Evolutionary conservation across 768 basidiomycete genomes (phyloP), one percentile per base, ranked within the genome.

Genomic region (Harrya chromipes): DNA sequence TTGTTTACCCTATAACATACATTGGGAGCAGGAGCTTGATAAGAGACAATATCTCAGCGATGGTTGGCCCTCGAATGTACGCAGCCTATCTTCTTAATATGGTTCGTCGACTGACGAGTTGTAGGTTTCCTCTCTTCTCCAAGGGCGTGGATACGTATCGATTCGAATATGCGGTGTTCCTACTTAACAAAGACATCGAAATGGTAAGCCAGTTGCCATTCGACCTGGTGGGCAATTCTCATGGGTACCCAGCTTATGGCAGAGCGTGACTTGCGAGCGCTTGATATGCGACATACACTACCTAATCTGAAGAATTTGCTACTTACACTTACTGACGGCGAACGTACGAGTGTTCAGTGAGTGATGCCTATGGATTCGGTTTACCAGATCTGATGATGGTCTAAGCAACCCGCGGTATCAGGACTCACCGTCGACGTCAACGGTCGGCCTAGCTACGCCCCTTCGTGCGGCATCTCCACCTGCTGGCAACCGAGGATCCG

Each of bases 111-210:
- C 45, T 61, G 49, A 68, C 40, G 16, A 20, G 27, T 34, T 49
- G 40, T 58, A 97, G 94, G 79, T 99, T 98, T 67, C 97, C 97
- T 16, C 72, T 99, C 26, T 99, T 92, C 68, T 85, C 90, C 1
- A 90, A 82, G 70, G 94, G 94, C 5, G 94, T 97, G 50, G 97
- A 98, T 65, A 88, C 87, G 37, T 98, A 97, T 70, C 80, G 97
- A 21, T 99, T 95, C 62, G 95, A 98, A 68, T 99, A 98, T 72
- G 97, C 85, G 4, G 95, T 98, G 4, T 98, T 94, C 68, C 70
- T 99, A 36, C 75, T 98, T 27, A 99, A 99, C 73, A 99, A 98
- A 70, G 79, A 99, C 68, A 94, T 99, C 56, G 95, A 99, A 72
- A 76, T 94, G 80, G 94, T 94, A 56, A 40, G 59, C 6, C 34